These are phyloP conservation scores for Goffeauzyma gilvescens DNA, from an alignment of 768 basidiomycete species.

Conservation along the genomic window DNA sequence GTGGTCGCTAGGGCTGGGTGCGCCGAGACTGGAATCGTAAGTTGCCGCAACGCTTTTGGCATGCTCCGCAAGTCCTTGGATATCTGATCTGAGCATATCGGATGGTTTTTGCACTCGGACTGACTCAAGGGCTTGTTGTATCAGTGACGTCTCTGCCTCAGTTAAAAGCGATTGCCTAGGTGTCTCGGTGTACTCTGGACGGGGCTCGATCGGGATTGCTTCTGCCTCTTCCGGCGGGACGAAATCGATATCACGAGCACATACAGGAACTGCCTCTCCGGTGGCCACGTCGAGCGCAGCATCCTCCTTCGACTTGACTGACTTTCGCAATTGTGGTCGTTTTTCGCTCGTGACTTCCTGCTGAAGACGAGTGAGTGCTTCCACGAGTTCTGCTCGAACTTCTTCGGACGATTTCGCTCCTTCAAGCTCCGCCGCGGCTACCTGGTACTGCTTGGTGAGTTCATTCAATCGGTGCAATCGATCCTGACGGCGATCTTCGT, in stretches of 20 bases:
- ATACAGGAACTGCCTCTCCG: too few relatives aligned
- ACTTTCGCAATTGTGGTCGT: background rate
- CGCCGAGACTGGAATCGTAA: conserved; percentile 17
- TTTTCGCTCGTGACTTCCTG: too few relatives aligned
- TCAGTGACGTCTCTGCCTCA: too few relatives aligned
- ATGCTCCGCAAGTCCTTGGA: background rate
- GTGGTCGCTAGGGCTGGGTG: conserved; percentile 50
- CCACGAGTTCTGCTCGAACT: too few relatives aligned
- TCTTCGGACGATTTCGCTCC: conserved; percentile 16
- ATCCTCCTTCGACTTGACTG: background rate
- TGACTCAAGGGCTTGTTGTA: too few relatives aligned
- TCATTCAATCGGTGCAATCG: conserved; percentile 12
- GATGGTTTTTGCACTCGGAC: background rate
- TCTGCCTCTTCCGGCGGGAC: conserved; percentile 8
- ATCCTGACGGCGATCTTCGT: conserved; percentile 17
- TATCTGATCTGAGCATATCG: too few relatives aligned
- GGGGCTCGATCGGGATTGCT: conserved; percentile 1
- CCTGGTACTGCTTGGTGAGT: background rate
- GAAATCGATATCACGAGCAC: background rate
- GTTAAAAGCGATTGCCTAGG: conserved; percentile 20
- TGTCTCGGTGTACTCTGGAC: conserved; percentile 16
- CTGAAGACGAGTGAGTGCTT: too few relatives aligned
- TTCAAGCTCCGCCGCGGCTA: background rate
- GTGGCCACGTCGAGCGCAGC: background rate
- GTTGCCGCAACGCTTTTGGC: conserved; percentile 13